These are phyloP conservation scores for Emericellopsis cladophorae DNA, from an alignment of 2,329 filamentous ascomycete genomes.

Conservation along the genomic window DNA sequence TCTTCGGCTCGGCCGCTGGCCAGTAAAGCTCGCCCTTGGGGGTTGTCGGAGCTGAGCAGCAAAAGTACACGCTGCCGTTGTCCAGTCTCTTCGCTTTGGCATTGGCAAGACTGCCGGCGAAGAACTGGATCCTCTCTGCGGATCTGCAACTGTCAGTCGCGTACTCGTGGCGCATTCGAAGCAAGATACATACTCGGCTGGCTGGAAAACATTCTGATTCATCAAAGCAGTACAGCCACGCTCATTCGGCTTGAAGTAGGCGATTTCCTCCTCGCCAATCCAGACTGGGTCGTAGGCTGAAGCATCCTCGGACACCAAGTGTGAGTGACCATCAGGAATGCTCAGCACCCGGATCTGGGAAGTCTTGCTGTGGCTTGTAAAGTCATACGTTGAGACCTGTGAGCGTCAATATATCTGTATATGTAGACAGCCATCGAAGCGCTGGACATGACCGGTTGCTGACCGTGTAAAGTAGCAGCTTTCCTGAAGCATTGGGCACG, in stretches of 20 bases:
- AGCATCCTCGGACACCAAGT: conserved; percentile 50
- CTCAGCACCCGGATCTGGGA: conserved; percentile 61
- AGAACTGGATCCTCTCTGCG: conserved; percentile 29
- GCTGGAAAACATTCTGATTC: conserved; percentile 18
- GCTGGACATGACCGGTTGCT: conserved; percentile 5
- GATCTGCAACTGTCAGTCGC: conserved; percentile 4
- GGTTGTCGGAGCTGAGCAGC: conserved; percentile 51
- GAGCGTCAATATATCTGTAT: background rate
- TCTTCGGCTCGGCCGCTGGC: conserved; percentile 44
- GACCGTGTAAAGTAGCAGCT: conserved; percentile 52
- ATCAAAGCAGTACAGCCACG: conserved; percentile 34
- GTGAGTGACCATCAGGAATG: conserved; percentile 51
- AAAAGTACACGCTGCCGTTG: conserved; percentile 37
- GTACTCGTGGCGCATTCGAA: background rate
- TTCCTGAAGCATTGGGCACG: conserved; percentile 55
- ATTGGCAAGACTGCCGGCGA: conserved; percentile 43
- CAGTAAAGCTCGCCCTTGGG: conserved; percentile 60
- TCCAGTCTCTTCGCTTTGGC: conserved; percentile 42
- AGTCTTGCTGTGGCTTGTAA: conserved; percentile 57
- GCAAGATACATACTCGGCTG: conserved; percentile 21
- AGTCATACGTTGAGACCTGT: conserved; percentile 64
- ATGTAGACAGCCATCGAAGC: background rate
- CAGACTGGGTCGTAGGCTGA: conserved; percentile 62
- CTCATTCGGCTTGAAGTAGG: conserved; percentile 38
- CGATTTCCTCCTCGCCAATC: conserved; percentile 54